These are phyloP conservation scores for Phytophthora macrochlamydospora DNA, from an alignment of 352 stramenopile species.

Conservation along the genomic window DNA sequence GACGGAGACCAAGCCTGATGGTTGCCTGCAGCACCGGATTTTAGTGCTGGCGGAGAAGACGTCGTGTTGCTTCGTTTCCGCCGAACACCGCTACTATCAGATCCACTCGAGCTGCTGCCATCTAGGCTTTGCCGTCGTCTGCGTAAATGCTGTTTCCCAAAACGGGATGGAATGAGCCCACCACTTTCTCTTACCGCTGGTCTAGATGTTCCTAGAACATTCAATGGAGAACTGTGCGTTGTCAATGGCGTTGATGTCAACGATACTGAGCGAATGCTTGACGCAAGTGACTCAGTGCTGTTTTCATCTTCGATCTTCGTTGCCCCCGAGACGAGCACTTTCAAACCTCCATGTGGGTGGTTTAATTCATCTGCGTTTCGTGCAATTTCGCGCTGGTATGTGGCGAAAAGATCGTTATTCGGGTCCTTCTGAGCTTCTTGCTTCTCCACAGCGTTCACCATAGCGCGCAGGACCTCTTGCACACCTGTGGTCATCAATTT, in stretches of 20 bases:
- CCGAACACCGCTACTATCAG: slow-evolving; percentile 49
- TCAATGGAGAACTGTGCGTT: slow-evolving; percentile 3
- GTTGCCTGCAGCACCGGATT: slow-evolving; percentile 6
- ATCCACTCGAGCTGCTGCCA: slow-evolving; percentile 67
- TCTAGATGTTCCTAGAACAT: slow-evolving; percentile 11
- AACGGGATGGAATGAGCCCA: slow-evolving; percentile 9
- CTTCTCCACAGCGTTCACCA: slow-evolving; percentile 40
- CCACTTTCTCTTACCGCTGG: slow-evolving; percentile 11
- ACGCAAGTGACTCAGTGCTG: slow-evolving; percentile 55
- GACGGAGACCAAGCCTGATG: slow-evolving; percentile 20
- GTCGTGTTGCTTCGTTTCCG: slow-evolving; percentile 79
- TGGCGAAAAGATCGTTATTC: slow-evolving; percentile 14
- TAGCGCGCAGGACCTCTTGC: slow-evolving; percentile 25
- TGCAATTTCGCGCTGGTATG: slow-evolving; percentile 15
- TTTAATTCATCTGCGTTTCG: slow-evolving; percentile 1
- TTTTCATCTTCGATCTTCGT: slow-evolving; percentile 33
- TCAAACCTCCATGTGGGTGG: slow-evolving; percentile 14
- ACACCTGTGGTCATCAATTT: slow-evolving; percentile 10
- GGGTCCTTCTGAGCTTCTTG: slow-evolving; percentile 7
- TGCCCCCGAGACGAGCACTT: slow-evolving; percentile 11
- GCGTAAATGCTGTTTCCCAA: slow-evolving; percentile 39
- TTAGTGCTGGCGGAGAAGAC: slow-evolving; percentile 20
- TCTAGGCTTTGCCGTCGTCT: slow-evolving; percentile 55
- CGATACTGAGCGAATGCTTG: slow-evolving; percentile 55
- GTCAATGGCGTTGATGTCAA: slow-evolving; percentile 38